These are phyloP conservation scores for Coprinopsis cinerea DNA, from an alignment of 768 basidiomycete genomes.

Conservation along the genomic window DNA sequence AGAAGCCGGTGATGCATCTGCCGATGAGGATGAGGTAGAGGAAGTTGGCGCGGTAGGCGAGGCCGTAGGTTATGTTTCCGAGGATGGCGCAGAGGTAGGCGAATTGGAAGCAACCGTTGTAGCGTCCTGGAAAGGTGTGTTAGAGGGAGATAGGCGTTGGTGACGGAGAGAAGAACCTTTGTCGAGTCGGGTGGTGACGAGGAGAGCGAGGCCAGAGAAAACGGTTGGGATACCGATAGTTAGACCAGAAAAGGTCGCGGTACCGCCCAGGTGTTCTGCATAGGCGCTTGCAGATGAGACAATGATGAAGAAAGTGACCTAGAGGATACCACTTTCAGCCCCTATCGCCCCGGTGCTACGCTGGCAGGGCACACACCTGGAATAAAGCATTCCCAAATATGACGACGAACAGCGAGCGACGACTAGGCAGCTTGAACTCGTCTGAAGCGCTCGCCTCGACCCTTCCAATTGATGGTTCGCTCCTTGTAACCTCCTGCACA, in stretches of 20 bases:
- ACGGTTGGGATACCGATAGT: constrained; percentile 63
- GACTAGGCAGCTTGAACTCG: constrained; percentile 25
- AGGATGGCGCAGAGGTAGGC: constrained; percentile 46
- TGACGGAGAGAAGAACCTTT: constrained; percentile 32
- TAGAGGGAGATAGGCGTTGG: neutral
- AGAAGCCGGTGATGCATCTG: constrained; percentile 57
- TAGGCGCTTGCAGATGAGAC: constrained; percentile 64
- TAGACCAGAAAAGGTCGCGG: constrained; percentile 65
- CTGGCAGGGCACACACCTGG: constrained; percentile 18
- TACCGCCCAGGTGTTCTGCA: constrained; percentile 56
- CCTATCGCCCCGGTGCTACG: neutral
- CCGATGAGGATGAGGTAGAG: constrained; percentile 69
- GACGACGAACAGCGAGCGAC: constrained; percentile 21
- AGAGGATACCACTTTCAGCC: neutral
- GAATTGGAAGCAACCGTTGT: constrained; percentile 48
- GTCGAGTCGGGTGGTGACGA: constrained; percentile 52
- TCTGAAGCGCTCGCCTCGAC: constrained; percentile 1
- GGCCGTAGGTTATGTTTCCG: constrained; percentile 55
- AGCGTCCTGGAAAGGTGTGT: constrained; percentile 37
- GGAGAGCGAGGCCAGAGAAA: constrained; percentile 51
- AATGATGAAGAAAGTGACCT: constrained; percentile 67
- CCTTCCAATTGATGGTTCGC: neutral
- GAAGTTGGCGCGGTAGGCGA: constrained; percentile 52
- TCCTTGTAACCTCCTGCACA: neutral
- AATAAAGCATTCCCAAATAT: constrained; percentile 24